Base-by-base conservation (phyloP, 805 yeast genomes). In the Torulaspora delbrueckii region DNA sequence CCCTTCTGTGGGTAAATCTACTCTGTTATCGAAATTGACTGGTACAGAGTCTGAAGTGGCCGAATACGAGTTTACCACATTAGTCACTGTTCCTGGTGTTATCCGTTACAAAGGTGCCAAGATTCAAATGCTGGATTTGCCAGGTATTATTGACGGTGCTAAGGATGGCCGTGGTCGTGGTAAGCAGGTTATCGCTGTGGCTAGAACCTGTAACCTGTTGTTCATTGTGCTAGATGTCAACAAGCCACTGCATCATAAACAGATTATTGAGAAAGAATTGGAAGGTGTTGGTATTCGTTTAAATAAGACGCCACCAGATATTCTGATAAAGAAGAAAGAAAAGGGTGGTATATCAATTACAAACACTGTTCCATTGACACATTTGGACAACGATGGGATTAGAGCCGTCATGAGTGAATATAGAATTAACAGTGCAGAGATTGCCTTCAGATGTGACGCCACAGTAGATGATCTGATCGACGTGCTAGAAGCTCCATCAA, bases 11-110 rank as follows among this genome's bases (percentile, higher is more conserved):
- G 77, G 77, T 51, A 86, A 86, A 60, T 81, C 87, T 7, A 93
- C 99, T 1, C 70, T 93, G 48, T 76, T 93, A 55, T 81, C 87
- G 24, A 85, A 87, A 66, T 71, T 93, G 40, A 93, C 99, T 0
- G 98, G 99, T 52, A 90, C 96, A 2, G 95, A 88, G 63, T 85
- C 96, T 1, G 99, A 91, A 68, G 96, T 84, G n/a, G 97, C 98
- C 8, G 98, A 88, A 5, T 91, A 91, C 63, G 99, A 93, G 69
- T 93, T 93, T 73, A 93, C 99, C 23, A 93, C 99, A 0, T 77
- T 93, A 63, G 93, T 97, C 23, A 91, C 99, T 0, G 98, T 93
- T 46, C 98, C 98, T 0, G 98, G 99, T 68, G 87, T 88, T 35
- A 89, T 93, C 62, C 84, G 86, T 68, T 91, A 88, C 63, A 87